Evolutionary conservation across 768 basidiomycete genomes (phyloP), one percentile per base, ranked within the genome.

Genomic region (Auricularia heimuer): DNA sequence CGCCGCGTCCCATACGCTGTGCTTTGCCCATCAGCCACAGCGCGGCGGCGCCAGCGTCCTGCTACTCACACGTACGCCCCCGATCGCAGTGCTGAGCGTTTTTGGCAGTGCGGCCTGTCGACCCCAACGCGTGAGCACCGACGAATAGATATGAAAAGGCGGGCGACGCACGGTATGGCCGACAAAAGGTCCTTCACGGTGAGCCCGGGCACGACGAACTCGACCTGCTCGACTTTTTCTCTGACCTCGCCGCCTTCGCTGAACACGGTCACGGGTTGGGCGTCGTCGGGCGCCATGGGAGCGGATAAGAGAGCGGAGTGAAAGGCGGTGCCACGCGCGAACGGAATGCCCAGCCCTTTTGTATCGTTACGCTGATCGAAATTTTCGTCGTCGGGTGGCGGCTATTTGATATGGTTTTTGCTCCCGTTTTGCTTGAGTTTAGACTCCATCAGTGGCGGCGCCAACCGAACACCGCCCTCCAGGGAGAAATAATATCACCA

Each of bases 171-270:
- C 85, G 94, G 94, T 72, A 97, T 94, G n/a, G 82, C 85, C 56
- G 82, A 83, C 63, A 95, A 81, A 69, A 96, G 73, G 71, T 97
- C 90, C 79, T 95, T 97, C 75, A 95, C 82, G 44, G 90, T 82
- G 67, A 93, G 82, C 79, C 92, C 88, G 29, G 94, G 94, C 67
- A 96, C 89, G 29, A 60, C 24, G 34, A 60, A 60, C 16, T 60
- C 56, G 16, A 36, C 56, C 56, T 60, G 56, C 24, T 60, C 34
- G 56, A 35, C 34, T 34, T 14, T 60, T 24, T 29, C 34, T 14
- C 56, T 14, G 56, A 3, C 14, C 21, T 60, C 56, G 56, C 24
- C 56, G 56, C 1, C 54, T 3, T 54, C 29, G 18, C 29, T n/a
- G n/a, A 54, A n/a, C 11, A 29, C 54, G 54, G 54, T 7, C 54